phyloP scores from a whole-genome alignment of 2,329 filamentous ascomycete genomes.

The Microcyclospora pomicola region DNA sequence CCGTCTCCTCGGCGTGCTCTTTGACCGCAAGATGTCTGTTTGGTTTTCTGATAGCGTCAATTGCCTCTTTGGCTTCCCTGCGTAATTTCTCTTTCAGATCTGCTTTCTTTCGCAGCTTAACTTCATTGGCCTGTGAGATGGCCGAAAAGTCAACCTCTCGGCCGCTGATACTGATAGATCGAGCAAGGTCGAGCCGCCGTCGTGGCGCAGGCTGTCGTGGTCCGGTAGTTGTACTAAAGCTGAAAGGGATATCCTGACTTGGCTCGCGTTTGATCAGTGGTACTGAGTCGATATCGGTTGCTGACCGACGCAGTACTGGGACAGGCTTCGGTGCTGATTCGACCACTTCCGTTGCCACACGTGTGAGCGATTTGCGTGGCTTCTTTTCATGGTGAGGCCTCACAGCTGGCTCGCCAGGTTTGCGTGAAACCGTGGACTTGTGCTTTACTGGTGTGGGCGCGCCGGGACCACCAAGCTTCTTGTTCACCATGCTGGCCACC shows the following conservation, averaged over 20 bases:
- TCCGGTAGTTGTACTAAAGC: constrained; percentile 12
- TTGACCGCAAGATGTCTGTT: constrained; percentile 58
- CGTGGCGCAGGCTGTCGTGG: too few species aligned
- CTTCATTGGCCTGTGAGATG: constrained; percentile 39
- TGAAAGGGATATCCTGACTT: constrained; percentile 33
- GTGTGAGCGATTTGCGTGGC: constrained; percentile 42
- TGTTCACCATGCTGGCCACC: constrained; percentile 55
- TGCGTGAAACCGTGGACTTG: constrained; percentile 29
- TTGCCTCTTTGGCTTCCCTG: constrained; percentile 40
- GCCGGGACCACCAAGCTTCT: constrained; percentile 60
- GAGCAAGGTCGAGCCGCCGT: too few species aligned
- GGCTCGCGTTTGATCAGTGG: constrained; percentile 54
- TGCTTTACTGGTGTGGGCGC: constrained; percentile 44
- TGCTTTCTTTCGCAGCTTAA: constrained; percentile 51
- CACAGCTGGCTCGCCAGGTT: constrained; percentile 26
- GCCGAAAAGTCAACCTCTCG: constrained; percentile 43
- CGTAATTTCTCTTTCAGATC: constrained; percentile 55
- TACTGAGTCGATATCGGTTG: constrained; percentile 41
- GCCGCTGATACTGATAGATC: constrained; percentile 16
- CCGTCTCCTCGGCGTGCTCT: constrained; percentile 51
- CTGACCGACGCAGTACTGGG: constrained; percentile 54
- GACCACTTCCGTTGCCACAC: constrained; percentile 44
- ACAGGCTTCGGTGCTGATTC: constrained; percentile 39
- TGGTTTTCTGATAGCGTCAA: constrained; percentile 58
- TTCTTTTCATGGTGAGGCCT: constrained; percentile 27